Percentiles rank a stretch among this genome's conserved stretches.
Conservation (phyloP, 2,329 filamentous ascomycete species). For the Claviceps pusilla region DNA sequence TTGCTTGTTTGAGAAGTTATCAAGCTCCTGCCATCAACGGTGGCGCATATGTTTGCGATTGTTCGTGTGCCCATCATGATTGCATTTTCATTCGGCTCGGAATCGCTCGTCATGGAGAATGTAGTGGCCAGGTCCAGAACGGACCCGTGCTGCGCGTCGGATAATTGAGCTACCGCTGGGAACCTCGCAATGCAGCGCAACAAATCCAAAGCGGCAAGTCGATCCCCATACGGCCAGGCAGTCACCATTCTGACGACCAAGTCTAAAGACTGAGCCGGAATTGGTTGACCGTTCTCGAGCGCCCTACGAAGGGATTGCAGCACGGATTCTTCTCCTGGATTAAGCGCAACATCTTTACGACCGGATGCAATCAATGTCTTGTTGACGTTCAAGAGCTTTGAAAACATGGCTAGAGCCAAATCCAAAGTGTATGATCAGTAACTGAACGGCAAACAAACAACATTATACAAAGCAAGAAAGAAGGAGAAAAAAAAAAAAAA, state of each 20-base stretch:
- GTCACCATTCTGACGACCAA: slow-evolving; percentile 59
- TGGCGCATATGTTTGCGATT: slow-evolving; percentile 71
- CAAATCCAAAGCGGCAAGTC: slow-evolving; percentile 73
- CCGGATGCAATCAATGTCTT: slow-evolving; percentile 54
- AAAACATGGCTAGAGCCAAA: slow-evolving; percentile 43
- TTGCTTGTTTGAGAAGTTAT: slow-evolving; percentile 43
- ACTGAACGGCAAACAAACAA: background rate
- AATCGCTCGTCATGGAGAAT: slow-evolving; percentile 29
- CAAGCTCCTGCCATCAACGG: slow-evolving; percentile 52
- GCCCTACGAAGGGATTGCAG: slow-evolving; percentile 47
- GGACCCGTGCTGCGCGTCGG: slow-evolving; percentile 35
- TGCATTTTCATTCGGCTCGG: slow-evolving; percentile 57
- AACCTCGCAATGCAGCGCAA: slow-evolving; percentile 67
- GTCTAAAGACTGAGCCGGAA: slow-evolving; percentile 38
- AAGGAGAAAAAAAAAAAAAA: too few relatives aligned
- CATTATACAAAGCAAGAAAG: background rate
- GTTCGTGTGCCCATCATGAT: slow-evolving; percentile 74
- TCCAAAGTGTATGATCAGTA: slow-evolving; percentile 9
- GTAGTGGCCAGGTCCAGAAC: slow-evolving; percentile 41
- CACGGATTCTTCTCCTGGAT: slow-evolving; percentile 51
- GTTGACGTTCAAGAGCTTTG: slow-evolving; percentile 65
- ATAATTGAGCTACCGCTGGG: slow-evolving; percentile 48
- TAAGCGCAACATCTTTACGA: slow-evolving; percentile 59
- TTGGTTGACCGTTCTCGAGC: slow-evolving; percentile 42
- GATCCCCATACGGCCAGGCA: slow-evolving; percentile 64